Percentiles rank a stretch among this genome's conserved stretches.
These are phyloP conservation scores for Exophiala calicioides DNA, from an alignment of 2,329 filamentous ascomycete species.

Conservation along the genomic window DNA sequence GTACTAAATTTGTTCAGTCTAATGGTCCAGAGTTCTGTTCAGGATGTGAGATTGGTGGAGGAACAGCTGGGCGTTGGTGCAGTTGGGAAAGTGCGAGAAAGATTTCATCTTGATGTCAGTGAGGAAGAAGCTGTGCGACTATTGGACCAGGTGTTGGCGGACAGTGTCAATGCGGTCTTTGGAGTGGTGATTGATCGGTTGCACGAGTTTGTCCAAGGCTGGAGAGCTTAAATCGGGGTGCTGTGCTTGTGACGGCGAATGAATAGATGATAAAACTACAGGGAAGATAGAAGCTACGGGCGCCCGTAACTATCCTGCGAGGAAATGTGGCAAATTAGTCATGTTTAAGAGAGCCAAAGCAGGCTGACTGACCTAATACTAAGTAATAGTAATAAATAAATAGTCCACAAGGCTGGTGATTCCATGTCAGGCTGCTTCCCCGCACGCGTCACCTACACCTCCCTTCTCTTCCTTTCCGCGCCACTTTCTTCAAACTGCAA, in stretches of 20 bases:
- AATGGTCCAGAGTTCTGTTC: conserved; percentile 97
- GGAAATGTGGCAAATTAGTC: too few species aligned
- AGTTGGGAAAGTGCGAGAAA: conserved; percentile 89
- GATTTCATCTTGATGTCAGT: conserved; percentile 85
- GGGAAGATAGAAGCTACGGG: too few species aligned
- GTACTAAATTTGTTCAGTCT: conserved; percentile 94
- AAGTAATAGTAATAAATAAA: too few species aligned
- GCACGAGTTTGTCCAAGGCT: conserved; percentile 90
- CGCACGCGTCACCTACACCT: too few species aligned
- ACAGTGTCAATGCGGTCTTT: conserved; percentile 84
- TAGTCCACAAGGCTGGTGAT: too few species aligned
- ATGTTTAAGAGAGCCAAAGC: too few species aligned
- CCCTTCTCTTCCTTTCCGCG: too few species aligned
- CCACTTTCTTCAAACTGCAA: too few species aligned
- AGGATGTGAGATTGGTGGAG: conserved; percentile 86
- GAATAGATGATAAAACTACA: too few species aligned
- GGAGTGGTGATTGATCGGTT: conserved; percentile 93
- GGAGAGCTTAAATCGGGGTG: conserved; percentile 61
- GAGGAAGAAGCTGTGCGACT: conserved; percentile 90
- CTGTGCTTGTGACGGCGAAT: not conserved
- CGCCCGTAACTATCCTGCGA: too few species aligned
- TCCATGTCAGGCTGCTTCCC: too few species aligned
- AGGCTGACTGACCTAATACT: too few species aligned
- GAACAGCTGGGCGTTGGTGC: conserved; percentile 66
- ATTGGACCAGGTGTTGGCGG: conserved; percentile 86